Base-by-base conservation (phyloP, 192 early-diverging fungal genomes). In the Coemansia sp. region DNA sequence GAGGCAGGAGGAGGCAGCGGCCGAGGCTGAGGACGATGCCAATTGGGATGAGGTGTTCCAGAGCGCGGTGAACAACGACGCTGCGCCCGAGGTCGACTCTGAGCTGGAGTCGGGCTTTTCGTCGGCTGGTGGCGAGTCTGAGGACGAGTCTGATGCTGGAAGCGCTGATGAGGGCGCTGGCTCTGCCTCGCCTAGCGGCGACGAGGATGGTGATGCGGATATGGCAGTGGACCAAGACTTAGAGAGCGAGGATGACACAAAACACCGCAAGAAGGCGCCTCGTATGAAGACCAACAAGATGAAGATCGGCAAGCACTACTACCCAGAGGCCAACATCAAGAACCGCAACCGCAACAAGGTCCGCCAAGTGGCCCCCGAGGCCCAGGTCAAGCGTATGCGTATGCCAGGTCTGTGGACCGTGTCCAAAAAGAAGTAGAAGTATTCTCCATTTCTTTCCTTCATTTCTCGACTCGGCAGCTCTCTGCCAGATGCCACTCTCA, bases 261-360 rank as follows among this genome's bases (percentile, higher is more conserved):
- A 81, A 67, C 64, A 68, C 19, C 67, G 72, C 42, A 95, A 95
- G 86, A 95, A 95, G 58, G 74, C 84, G 19, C 72, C 87, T 42
- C 89, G 95, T 55, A 92, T 92, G 91, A 93, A 89, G 32, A 96
- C 93, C 40, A 97, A 95, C 87, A 97, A 97, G 85, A 81, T 84
- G 51, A 96, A 96, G 84, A 88, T 93, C 50, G 94, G 94, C 53
- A 87, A 85, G 41, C 91, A 98, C 78, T 99, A 88, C 78, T 99
- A 99, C 67, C 89, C 92, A 64, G 86, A 84, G 3, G 94, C 95
- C 74, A 99, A 99, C 78, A 90, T 99, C 76, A 99, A 99, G 87
- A 97, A 97, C 83, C 85, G 86, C 78, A 94, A 94, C 80, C 87
- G 93, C 44, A 93, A 89, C 76, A 94, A 92, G 74, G 76, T 75